Evolutionary conservation across 2,329 filamentous ascomycete species (phyloP).

Genomic region (Pseudogymnoascus sp.): DNA sequence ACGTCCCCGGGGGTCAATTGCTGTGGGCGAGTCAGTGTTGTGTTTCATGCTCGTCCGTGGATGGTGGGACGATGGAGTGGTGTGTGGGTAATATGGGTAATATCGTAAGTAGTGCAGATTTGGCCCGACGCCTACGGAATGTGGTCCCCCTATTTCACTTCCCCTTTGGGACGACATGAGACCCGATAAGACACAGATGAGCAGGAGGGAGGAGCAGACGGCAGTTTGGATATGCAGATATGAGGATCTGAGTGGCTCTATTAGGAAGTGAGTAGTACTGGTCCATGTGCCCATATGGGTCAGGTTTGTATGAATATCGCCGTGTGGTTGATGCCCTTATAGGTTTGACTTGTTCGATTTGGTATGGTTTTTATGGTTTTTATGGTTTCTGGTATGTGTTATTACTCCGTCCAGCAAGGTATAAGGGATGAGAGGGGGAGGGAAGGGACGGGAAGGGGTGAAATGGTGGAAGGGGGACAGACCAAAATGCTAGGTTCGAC

Average conservation of each 20-base stretch:
- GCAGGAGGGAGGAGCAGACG: neutral
- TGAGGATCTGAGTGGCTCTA: neutral
- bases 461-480: neutral
- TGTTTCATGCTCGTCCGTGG: conserved; percentile 1
- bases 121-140: neutral
- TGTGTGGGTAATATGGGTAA: conserved; percentile 5
- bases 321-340: neutral
- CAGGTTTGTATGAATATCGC: neutral
- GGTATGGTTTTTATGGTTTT: neutral
- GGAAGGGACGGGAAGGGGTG: neutral
- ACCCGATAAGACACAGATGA: conserved; percentile 1
- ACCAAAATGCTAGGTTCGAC: neutral
- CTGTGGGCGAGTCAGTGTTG: neutral
- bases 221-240: neutral
- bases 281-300: neutral
- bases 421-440: neutral
- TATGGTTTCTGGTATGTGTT: neutral
- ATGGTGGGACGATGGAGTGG: neutral
- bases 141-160: neutral
- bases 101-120: neutral
- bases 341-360: neutral
- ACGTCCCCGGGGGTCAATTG: neutral
- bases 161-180: neutral
- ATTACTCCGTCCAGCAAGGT: neutral
- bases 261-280: neutral